Conservation (phyloP, 2,329 filamentous ascomycete species). For the Parafenestella ontariensis region DNA sequence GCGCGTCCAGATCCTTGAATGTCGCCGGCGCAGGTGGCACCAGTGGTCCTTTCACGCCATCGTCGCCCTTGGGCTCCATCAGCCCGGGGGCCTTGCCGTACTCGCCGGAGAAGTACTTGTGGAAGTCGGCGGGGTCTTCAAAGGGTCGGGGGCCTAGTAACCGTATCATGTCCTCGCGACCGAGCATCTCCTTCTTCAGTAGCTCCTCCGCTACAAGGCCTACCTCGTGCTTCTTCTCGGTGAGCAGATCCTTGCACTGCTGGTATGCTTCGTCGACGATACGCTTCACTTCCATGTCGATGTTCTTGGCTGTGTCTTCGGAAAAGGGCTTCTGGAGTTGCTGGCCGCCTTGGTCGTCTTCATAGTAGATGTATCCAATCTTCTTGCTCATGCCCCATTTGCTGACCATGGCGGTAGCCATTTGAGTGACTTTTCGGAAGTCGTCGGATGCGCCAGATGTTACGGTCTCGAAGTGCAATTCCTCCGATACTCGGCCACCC, state of each 20-base stretch:
- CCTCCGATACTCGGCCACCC: slow-evolving; percentile 92
- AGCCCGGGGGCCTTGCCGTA: slow-evolving; percentile 43
- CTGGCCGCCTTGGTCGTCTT: slow-evolving; percentile 75
- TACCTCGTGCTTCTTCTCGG: slow-evolving; percentile 85
- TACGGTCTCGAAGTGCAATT: slow-evolving; percentile 95
- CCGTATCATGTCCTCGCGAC: slow-evolving; percentile 89
- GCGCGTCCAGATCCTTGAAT: slow-evolving; percentile 22
- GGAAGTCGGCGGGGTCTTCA: slow-evolving; percentile 85
- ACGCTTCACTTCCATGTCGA: slow-evolving; percentile 87
- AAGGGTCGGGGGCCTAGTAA: slow-evolving; percentile 85
- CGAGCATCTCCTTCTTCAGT: slow-evolving; percentile 87
- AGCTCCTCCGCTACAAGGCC: slow-evolving; percentile 92
- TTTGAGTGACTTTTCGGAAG: slow-evolving; percentile 96
- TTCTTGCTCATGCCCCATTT: slow-evolving; percentile 98
- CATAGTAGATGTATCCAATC: slow-evolving; percentile 90
- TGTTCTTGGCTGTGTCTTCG: slow-evolving; percentile 89
- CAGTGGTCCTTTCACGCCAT: slow-evolving; percentile 44
- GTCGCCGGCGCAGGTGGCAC: slow-evolving; percentile 40
- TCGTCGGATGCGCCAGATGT: slow-evolving; percentile 95
- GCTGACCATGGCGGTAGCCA: slow-evolving; percentile 99
- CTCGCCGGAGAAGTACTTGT: slow-evolving; percentile 79
- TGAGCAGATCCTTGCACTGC: slow-evolving; percentile 83
- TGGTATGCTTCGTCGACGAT: slow-evolving; percentile 94
- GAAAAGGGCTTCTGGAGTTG: slow-evolving; percentile 94
- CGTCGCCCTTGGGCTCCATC: slow-evolving; percentile 41